A percentile compares a stretch with the other conserved stretches of the same genome.
phyloP scores from a whole-genome alignment of 2,329 filamentous ascomycete genomes.

The Botrytis deweyae region DNA sequence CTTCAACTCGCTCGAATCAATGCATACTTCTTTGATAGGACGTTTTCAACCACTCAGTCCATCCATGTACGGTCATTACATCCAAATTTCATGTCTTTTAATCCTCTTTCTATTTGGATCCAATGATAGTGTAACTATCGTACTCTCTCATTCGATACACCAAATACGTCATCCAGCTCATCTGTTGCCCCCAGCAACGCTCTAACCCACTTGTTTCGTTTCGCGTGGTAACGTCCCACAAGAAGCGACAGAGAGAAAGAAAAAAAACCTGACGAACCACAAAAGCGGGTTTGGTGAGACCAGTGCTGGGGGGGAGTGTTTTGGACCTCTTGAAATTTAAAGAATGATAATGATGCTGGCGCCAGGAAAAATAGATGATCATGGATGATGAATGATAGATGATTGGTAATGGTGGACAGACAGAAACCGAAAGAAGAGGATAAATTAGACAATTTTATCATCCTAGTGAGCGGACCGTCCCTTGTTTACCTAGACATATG shows the following conservation, averaged over 20 bases:
- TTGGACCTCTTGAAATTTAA: background rate
- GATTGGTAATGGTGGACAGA: background rate
- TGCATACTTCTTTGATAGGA: background rate
- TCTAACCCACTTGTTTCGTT: background rate
- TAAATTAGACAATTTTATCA: background rate
- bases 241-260: background rate
- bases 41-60: background rate
- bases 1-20: background rate
- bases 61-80: background rate
- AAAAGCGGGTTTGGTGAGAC: background rate
- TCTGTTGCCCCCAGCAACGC: background rate
- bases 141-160: background rate
- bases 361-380: background rate
- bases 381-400: background rate
- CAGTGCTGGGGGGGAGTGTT: background rate
- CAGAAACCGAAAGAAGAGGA: background rate
- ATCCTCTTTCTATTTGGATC: too few species aligned
- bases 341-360: background rate
- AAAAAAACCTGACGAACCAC: background rate
- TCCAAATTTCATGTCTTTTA: background rate
- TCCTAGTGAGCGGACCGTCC: conserved; percentile 13
- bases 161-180: background rate
- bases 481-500: conserved; percentile 3
- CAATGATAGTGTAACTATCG: background rate
- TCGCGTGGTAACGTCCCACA: background rate